Base-by-base conservation (phyloP, 441 rosid genomes). In the Brassica hybrid region DNA sequence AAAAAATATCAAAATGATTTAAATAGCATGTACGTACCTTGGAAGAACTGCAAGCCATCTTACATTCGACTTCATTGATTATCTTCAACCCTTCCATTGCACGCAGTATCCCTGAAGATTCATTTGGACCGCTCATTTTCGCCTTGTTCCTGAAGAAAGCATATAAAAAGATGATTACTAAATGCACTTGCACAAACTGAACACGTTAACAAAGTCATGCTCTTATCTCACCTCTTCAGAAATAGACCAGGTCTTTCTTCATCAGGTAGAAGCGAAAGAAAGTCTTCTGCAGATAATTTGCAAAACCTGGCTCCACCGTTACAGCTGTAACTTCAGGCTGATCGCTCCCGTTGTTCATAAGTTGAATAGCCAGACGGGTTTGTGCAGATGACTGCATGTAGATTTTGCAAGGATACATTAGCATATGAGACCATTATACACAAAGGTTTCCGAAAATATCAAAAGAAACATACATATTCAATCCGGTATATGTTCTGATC, bases 301-400 rank as follows among this genome's bases (percentile, higher is more conserved):
- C 88, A 79, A 94, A 94, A 83, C 87, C 89, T 48, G 97, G 98
- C 75, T 94, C 97, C 87, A 91, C 85, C 73, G 93, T 86, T 75
- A 91, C 93, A 70, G 97, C 91, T 69, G 97, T 85, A 34, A 88
- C 89, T 89, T 92, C 98, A 67, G 98, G 98, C 82, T 92, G 93
- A 74, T 92, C 95, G 45, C 85, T 96, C 68, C 89, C 90, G 36
- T 73, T 84, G 82, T 94, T 96, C 98, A 92, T 92, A 67, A 92
- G 93, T 85, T 92, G 98, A 78, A 92, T 81, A 6, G 94, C 88
- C 79, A 94, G 84, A 66, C 64, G 80, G 32, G 89, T 80, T 54
- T 90, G 90, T 3, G 80, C 45, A 1, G 90, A 85, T 48, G 88
- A 83, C 97, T 94, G 94, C 88, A 88, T 6, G 18, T 50, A 69